Base-by-base conservation (phyloP, 2,329 filamentous ascomycete genomes). In the Bimuria novae-zelandiae region DNA sequence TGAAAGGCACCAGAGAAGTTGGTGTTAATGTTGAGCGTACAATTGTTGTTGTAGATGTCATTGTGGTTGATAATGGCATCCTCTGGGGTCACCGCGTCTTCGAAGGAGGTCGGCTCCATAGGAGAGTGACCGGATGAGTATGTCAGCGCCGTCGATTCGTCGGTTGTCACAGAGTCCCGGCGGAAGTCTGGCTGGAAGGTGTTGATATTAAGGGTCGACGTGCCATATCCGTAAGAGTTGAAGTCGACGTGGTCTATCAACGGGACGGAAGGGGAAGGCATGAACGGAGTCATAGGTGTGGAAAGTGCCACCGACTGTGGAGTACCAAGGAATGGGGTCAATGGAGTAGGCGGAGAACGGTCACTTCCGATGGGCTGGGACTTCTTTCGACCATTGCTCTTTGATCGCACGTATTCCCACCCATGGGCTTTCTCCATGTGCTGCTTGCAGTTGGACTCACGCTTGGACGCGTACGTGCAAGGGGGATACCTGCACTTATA, bases 391-490 rank as follows among this genome's bases (percentile, higher is more conserved):
- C 89, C 89, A 69, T 95, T 96, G 74, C 89, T 92, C 83, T 97
- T 97, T 54, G 91, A 93, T 60, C 93, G 89, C 50, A 92, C 83
- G 64, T 97, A 97, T n/a, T 82, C 81, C 89, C 90, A 96, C 53
- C 88, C 87, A 68, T 97, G 92, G 0, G 90, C 89, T 76, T 97
- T 97, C 79, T 97, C 93, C 92, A 97, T 97, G 77, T 97, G 92
- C 75, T 97, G 93, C 74, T 97, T 97, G 83, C 91, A 95, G 75
- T 97, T 97, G 58, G 89, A 94, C 78, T 96, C 89, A 54, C 92
- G 88, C 81, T 97, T 97, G 10, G 92, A 96, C 69, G 91, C 89
- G 79, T 97, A 97, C 0, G 89, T 86, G 81, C 94, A 97, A 21
- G 88, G 88, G 64, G 86, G 82, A 76, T 84, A 97, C 42, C 86